phyloP scores from a whole-genome alignment of 805 yeast species.

The Cyberlindnera maritima region DNA sequence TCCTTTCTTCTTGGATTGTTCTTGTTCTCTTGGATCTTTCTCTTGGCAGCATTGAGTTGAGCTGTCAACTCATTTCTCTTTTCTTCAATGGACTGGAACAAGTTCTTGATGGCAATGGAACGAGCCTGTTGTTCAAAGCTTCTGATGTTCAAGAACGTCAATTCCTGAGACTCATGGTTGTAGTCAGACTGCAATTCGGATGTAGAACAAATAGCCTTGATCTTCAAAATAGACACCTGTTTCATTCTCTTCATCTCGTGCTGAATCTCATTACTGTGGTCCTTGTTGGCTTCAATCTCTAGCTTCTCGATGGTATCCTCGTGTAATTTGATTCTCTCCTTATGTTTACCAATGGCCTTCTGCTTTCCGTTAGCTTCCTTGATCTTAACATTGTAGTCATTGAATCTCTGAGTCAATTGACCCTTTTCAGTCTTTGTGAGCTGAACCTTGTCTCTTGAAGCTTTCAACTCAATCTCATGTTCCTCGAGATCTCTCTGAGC shows the following conservation, averaged over 20 bases:
- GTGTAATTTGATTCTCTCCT: constrained; percentile 28
- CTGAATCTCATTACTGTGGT: constrained; percentile 38
- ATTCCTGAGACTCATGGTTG: constrained; percentile 27
- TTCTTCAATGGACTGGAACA: constrained; percentile 30
- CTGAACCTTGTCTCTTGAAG: constrained; percentile 4
- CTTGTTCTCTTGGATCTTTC: constrained; percentile 23
- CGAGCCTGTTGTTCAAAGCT: constrained; percentile 41
- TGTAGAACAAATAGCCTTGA: constrained; percentile 24
- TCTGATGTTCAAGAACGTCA: constrained; percentile 28
- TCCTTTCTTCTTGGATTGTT: constrained; percentile 25
- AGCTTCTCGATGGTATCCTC: constrained; percentile 32
- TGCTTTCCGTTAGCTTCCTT: constrained; percentile 7
- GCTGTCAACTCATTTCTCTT: constrained; percentile 28
- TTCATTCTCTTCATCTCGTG: constrained; percentile 31
- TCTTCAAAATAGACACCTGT: constrained; percentile 21
- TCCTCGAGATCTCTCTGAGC: constrained; percentile 10
- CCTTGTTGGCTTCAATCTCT: constrained; percentile 38
- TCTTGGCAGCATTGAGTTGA: constrained; percentile 30
- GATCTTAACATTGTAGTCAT: constrained; percentile 10
- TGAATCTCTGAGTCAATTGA: background rate
- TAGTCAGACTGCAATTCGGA: constrained; percentile 23
- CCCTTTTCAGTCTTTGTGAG: background rate
- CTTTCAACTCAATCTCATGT: constrained; percentile 9
- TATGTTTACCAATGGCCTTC: constrained; percentile 23
- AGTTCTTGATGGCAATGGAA: constrained; percentile 29